Conservation (phyloP, 2,329 filamentous ascomycete species). For the Colletotrichum sp. region DNA sequence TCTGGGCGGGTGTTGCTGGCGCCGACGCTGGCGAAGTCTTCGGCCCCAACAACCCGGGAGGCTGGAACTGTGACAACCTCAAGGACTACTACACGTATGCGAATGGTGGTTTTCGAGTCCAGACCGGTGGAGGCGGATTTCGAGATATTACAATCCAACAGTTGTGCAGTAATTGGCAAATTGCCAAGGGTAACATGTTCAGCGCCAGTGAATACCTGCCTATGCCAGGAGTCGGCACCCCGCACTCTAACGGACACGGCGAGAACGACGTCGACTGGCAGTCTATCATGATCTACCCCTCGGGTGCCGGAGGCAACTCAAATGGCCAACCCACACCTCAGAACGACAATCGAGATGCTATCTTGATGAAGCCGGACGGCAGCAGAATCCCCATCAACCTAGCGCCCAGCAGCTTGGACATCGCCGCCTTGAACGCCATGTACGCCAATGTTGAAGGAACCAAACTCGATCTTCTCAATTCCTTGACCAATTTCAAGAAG, state of each 20-base stretch:
- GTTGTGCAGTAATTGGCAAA: not conserved
- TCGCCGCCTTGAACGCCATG: not conserved
- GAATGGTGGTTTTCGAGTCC: not conserved
- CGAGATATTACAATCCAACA: not conserved
- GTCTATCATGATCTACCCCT: constrained; percentile 28
- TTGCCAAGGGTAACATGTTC: not conserved
- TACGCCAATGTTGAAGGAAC: not conserved
- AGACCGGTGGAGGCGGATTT: not conserved
- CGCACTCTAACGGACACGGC: not conserved
- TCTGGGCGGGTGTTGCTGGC: constrained; percentile 19
- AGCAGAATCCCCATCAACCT: not conserved
- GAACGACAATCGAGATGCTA: not conserved
- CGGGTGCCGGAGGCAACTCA: constrained; percentile 13
- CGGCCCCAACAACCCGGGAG: not conserved
- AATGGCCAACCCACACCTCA: not conserved
- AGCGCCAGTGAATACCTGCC: not conserved
- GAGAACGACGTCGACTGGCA: not conserved
- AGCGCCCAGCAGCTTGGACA: not conserved
- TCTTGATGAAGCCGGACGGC: not conserved
- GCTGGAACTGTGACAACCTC: constrained; percentile 13
- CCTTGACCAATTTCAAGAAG: not conserved
- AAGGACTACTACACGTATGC: not conserved
- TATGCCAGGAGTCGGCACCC: not conserved
- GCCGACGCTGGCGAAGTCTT: not conserved
- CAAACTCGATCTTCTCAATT: not conserved